Base-by-base conservation (phyloP, 495 filamentous ascomycete genomes). In the Penicillium robsamsonii region DNA sequence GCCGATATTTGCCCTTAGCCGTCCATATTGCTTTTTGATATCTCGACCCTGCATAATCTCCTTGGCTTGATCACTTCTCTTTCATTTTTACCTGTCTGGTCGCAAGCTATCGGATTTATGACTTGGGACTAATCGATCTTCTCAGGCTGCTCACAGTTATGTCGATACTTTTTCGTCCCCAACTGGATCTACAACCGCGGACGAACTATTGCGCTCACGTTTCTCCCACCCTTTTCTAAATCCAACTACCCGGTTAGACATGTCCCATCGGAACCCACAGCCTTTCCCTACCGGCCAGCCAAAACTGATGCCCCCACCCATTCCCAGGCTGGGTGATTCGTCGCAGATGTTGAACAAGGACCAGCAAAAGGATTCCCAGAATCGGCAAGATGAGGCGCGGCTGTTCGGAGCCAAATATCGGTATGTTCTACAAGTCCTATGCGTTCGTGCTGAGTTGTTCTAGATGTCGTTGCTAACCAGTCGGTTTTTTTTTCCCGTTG, bases 131-230 rank as follows among this genome's bases (percentile, higher is more conserved):
- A 20, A 60, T 56, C 22, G 3, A 17, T 44, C 15, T 18, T 42
- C 4, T 49, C 30, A 71, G 68, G 37, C 50, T 11, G 25, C 44
- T 52, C 58, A 61, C 40, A 73, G 67, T 60, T 67, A 76, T 76
- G 73, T 60, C 62, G 65, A 68, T 55, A 55, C 44, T 53, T 47
- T 49, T 54, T 27, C 31, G 49, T 46, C 52, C 24, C 40, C 49
- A 27, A 29, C 48, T 54, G 49, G 56, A 64, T 45, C 60, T 55
- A 50, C 55, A 63, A 30, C 50, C 51, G 53, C 64, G 61, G 60
- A 64, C 61, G 56, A 63, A 64, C 47, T 54, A 63, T 57, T 64
- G 53, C 70, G 56, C 57, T 55, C 59, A 42, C 55, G 62, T 33
- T 47, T 53, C 58, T 59, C 69, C 46, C 58, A 53, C 30, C 56